Base-by-base conservation (phyloP, 208 protist species). In the Leishmania braziliensis region DNA sequence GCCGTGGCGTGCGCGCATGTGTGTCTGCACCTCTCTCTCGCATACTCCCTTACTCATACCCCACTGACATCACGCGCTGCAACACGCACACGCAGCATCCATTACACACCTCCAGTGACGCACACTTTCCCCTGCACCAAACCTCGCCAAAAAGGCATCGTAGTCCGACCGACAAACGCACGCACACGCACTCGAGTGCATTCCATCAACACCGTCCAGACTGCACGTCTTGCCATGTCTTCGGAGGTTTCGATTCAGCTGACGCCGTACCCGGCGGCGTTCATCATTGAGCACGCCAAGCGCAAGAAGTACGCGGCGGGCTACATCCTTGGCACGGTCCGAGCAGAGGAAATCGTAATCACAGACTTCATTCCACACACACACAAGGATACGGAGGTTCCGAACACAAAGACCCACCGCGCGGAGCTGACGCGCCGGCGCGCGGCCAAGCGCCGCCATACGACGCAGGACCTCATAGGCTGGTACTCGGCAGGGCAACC, bases 271-370 rank as follows among this genome's bases (percentile, higher is more conserved):
- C 91, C 95, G 63, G 88, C 94, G 29, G 65, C 90, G 33, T 88
- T 91, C 77, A 97, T 97, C 78, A 60, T 97, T 54, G 94, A 96
- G 81, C 94, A 97, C 83, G 90, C 85, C 46, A 95, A 97, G 89
- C 92, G 94, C 48, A 89, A 87, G 71, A 50, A 53, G 43, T 85
- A 88, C 71, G 90, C 90, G 48, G 87, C 92, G 23, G 94, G 94
- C 50, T 95, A 87, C 79, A 80, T 97, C 70, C 79, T 95, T 53
- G 94, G 94, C 78, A 89, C 68, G 43, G 84, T 78, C 73, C 88
- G 82, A 33, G 71, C 77, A 1, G 80, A 92, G 50, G 84, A 90
- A 48, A 89, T 95, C 53, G 69, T 85, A 60, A 84, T 95, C 60
- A 89, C 78, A 4, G 92, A 97, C 82, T 93, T 90, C 86, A 88